Conservation (phyloP, 2,329 filamentous ascomycete genomes). For the Clarireedia sp. region DNA sequence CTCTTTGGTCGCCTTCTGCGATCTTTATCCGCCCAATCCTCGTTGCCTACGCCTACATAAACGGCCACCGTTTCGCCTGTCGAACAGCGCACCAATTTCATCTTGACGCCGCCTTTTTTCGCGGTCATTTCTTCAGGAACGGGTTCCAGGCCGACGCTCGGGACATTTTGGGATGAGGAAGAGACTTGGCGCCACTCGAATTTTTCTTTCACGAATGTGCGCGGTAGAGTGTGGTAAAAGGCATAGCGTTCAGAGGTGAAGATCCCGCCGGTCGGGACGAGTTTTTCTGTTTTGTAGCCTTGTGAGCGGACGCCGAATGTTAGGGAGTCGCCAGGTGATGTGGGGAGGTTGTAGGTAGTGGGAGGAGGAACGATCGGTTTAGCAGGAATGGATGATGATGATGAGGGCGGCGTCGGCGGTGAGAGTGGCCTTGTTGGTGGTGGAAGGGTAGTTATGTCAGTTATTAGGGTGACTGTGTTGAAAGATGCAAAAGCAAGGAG, state of each 20-base stretch:
- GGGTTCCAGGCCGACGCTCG: not conserved
- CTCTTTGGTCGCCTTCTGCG: slow-evolving; percentile 18
- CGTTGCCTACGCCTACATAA: slow-evolving; percentile 19
- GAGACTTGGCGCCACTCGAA: slow-evolving; percentile 22
- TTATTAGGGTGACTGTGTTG: slow-evolving; percentile 18
- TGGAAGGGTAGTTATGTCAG: slow-evolving; percentile 24
- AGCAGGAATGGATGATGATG: not conserved
- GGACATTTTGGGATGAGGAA: not conserved
- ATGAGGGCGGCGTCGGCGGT: slow-evolving; percentile 4
- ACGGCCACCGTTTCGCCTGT: slow-evolving; percentile 23
- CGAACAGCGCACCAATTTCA: slow-evolving; percentile 20
- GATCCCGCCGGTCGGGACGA: slow-evolving; percentile 17
- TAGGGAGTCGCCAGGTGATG: slow-evolving; percentile 1
- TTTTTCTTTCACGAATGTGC: slow-evolving; percentile 15
- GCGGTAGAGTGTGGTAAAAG: slow-evolving; percentile 19
- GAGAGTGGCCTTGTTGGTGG: slow-evolving; percentile 8
- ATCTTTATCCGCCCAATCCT: slow-evolving; percentile 9
- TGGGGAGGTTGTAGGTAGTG: slow-evolving; percentile 7
- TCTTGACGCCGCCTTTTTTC: slow-evolving; percentile 15
- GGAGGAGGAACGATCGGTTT: slow-evolving; percentile 3
- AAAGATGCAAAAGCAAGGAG: slow-evolving; percentile 23
- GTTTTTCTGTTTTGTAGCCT: slow-evolving; percentile 15
- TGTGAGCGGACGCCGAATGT: slow-evolving; percentile 8
- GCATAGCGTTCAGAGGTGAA: slow-evolving; percentile 20
- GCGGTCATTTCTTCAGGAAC: slow-evolving; percentile 8